phyloP scores from a whole-genome alignment of 441 rosid species.

The Adansonia rubrostipa region DNA sequence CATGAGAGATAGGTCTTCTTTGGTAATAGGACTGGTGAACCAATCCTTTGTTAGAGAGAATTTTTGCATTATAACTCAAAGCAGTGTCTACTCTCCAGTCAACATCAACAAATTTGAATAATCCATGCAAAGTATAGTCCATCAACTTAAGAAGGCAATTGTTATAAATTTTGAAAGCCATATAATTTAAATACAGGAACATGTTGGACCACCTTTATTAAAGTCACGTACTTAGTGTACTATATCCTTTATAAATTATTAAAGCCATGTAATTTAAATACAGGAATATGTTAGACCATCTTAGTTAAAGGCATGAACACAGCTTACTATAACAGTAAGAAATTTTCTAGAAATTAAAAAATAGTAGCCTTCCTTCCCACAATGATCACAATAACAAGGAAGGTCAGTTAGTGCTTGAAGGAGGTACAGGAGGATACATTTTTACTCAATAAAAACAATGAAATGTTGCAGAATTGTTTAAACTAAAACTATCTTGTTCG shows the following conservation, averaged over 20 bases:
- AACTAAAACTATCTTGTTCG: background rate
- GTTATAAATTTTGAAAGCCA: background rate
- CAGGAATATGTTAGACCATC: background rate
- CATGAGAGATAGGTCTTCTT: background rate
- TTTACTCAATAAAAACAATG: background rate
- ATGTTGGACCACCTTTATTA: background rate
- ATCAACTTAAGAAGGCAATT: background rate
- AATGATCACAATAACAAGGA: background rate
- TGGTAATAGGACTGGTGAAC: background rate
- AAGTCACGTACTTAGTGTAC: background rate
- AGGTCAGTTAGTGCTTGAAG: background rate
- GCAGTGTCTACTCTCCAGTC: constrained; percentile 3
- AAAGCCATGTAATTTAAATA: background rate
- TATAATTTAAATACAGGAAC: background rate
- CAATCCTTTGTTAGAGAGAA: background rate
- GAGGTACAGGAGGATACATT: background rate
- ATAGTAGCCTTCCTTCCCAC: background rate
- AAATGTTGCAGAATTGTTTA: background rate
- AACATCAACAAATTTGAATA: background rate
- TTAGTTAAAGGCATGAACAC: background rate
- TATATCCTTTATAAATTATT: background rate
- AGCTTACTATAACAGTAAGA: background rate
- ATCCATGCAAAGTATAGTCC: background rate
- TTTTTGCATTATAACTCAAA: constrained; percentile 7
- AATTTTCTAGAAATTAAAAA: background rate